Conservation (phyloP, 768 basidiomycete genomes). For the Xanthoconium stramineum region DNA sequence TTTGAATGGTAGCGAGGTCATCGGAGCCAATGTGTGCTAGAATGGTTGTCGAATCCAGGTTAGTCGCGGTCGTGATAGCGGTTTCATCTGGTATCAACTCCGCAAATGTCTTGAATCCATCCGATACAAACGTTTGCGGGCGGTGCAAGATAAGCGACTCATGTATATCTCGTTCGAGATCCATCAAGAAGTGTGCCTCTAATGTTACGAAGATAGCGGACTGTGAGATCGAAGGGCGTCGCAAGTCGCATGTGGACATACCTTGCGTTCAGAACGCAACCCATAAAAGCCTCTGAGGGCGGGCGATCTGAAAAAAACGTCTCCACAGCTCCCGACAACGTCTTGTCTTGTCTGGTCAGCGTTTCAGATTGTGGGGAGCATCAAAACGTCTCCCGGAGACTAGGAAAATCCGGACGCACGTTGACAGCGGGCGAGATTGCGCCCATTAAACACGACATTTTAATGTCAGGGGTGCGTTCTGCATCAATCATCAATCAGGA, state of each 20-base stretch:
- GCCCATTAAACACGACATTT: not conserved
- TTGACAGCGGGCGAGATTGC: not conserved
- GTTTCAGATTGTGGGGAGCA: not conserved
- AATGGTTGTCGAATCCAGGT: constrained; percentile 32
- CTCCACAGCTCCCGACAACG: not conserved
- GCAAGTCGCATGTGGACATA: not conserved
- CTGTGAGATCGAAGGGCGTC: not conserved
- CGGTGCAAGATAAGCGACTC: constrained; percentile 1
- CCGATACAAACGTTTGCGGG: not conserved
- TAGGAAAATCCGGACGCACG: not conserved
- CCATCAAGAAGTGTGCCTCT: not conserved
- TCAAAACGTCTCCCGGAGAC: not conserved
- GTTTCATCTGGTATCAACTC: constrained; percentile 25
- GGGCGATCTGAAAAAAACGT: not conserved
- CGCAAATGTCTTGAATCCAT: constrained; percentile 17
- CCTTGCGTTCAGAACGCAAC: not conserved
- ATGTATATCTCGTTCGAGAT: not conserved
- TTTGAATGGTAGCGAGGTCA: constrained; percentile 27
- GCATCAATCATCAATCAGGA: not conserved
- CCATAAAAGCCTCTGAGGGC: not conserved
- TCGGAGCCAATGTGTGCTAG: constrained; percentile 21
- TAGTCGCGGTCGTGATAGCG: constrained; percentile 18
- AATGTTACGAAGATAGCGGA: not conserved
- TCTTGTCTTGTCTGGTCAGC: not conserved
- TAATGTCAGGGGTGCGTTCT: not conserved